Evolutionary conservation across 768 basidiomycete species (phyloP), one percentile per base, ranked within the genome.

Genomic region (Boletus rubropictus): DNA sequence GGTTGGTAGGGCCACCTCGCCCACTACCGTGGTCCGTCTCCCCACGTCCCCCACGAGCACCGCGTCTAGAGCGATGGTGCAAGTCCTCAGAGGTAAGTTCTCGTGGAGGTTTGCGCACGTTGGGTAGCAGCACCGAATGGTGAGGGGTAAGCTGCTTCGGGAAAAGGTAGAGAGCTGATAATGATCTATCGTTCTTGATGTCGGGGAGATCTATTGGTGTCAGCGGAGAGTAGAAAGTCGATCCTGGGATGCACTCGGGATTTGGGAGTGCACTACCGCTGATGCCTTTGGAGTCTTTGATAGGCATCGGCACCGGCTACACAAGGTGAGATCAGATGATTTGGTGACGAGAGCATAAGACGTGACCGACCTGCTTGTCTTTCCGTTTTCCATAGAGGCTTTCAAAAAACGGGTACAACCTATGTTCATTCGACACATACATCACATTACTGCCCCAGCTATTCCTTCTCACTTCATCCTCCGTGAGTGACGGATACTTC

Each of bases 351-450:
- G 46, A 11, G 8, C 25, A 24, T 29, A 35, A 43, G 50, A 53
- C 32, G 21, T 15, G 29, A 56, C 81, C 68, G 58, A 91, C 92
- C 64, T 90, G 82, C 43, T 64, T 66, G 46, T 72, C 81, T 65
- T 89, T 91, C 52, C 86, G 82, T 64, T 96, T 94, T 12, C 88
- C 90, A 62, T 98, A 98, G 42, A 99, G 69, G 27, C 80, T 78
- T 63, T 92, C 91, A 56, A 96, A 83, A 55, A 84, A 84, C 5
- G 91, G 84, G 66, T 91, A 96, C 35, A 99, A 65, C 36, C 81
- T 78, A 69, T 96, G 88, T 21, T 87, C 84, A 39, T 92, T 86
- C 27, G 82, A 79, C 15, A 90, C 82, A 65, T 89, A 90, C 55
- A 98, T 73, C 28, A 84, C 77, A 58, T 89, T 78, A 55, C 83